Conservation (phyloP, 768 basidiomycete species). For the Termitomyces eurrhizus region DNA sequence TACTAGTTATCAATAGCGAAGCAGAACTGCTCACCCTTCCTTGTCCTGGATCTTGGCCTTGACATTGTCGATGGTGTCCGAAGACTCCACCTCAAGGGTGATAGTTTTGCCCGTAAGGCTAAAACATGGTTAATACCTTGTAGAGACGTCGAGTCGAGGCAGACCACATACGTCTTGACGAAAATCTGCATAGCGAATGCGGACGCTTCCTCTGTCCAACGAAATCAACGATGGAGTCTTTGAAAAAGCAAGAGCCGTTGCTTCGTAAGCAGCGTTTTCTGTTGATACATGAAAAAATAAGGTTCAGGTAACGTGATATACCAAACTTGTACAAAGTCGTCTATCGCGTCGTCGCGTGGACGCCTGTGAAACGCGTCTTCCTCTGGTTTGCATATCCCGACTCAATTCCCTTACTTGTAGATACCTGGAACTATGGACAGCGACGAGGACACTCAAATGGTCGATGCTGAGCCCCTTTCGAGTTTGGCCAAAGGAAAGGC, state of each 20-base stretch:
- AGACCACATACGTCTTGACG: slow-evolving; percentile 80
- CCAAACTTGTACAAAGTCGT: slow-evolving; percentile 9
- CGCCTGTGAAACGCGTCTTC: slow-evolving; percentile 10
- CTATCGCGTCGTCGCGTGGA: slow-evolving; percentile 13
- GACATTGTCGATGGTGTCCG: slow-evolving; percentile 97
- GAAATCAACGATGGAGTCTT: slow-evolving; percentile 89
- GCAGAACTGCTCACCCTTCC: slow-evolving; percentile 66
- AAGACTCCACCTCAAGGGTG: slow-evolving; percentile 97
- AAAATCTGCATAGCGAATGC: slow-evolving; percentile 92
- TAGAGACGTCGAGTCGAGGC: neutral
- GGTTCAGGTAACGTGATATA: slow-evolving; percentile 8
- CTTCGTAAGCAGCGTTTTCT: slow-evolving; percentile 14
- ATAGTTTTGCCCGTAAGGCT: slow-evolving; percentile 99
- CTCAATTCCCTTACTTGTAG: neutral
- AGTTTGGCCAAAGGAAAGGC: slow-evolving; percentile 63
- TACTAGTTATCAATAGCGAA: neutral
- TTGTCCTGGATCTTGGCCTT: slow-evolving; percentile 98
- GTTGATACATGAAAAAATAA: slow-evolving; percentile 17
- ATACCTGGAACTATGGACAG: slow-evolving; percentile 41
- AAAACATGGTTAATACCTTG: slow-evolving; percentile 4
- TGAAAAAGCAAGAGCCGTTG: slow-evolving; percentile 69
- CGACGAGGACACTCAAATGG: slow-evolving; percentile 52
- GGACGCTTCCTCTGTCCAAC: slow-evolving; percentile 89
- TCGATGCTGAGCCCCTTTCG: slow-evolving; percentile 39
- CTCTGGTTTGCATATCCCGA: no score